These are phyloP conservation scores for Cryptococcus wingfieldii DNA, from an alignment of 1,284 basidiomycete genomes.

Conservation along the genomic window DNA sequence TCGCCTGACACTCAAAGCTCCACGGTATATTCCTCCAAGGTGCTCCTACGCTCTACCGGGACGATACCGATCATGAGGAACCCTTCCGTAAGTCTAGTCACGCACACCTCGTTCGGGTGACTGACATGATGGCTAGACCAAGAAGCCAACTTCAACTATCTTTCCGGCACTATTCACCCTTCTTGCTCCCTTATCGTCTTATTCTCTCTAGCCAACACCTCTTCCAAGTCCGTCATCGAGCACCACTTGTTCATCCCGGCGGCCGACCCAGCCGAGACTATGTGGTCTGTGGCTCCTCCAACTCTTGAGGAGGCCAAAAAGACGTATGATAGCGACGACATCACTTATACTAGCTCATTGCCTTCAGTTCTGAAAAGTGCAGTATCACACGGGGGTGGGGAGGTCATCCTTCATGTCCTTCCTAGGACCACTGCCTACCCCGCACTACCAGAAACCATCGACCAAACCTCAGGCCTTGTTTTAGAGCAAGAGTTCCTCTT, in stretches of 20 bases:
- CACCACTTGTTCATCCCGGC: slow-evolving; percentile 71
- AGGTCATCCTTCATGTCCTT: slow-evolving; percentile 42
- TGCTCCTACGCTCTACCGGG: slow-evolving; percentile 58
- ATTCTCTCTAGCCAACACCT: slow-evolving; percentile 48
- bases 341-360: slow-evolving; percentile 56
- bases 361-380: slow-evolving; percentile 9
- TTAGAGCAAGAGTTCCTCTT: slow-evolving; percentile 58
- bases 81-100: slow-evolving; percentile 57
- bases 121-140: slow-evolving; percentile 38
- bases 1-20: slow-evolving; percentile 9
- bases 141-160: slow-evolving; percentile 85
- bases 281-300: slow-evolving; percentile 84
- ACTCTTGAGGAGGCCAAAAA: slow-evolving; percentile 57
- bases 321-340: slow-evolving; percentile 58
- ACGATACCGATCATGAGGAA: slow-evolving; percentile 85
- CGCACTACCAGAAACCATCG: slow-evolving; percentile 59
- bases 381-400: slow-evolving; percentile 10
- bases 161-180: slow-evolving; percentile 72
- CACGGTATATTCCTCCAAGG: slow-evolving; percentile 49
- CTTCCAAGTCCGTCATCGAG: slow-evolving; percentile 13
- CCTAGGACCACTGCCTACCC: slow-evolving; percentile 58
- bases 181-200: slow-evolving; percentile 62
- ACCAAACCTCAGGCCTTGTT: slow-evolving; percentile 39
- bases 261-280: slow-evolving; percentile 64
- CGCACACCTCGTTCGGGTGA: not conserved